phyloP scores from a whole-genome alignment of 2,329 filamentous ascomycete genomes.

The Botryosphaeria agaves region DNA sequence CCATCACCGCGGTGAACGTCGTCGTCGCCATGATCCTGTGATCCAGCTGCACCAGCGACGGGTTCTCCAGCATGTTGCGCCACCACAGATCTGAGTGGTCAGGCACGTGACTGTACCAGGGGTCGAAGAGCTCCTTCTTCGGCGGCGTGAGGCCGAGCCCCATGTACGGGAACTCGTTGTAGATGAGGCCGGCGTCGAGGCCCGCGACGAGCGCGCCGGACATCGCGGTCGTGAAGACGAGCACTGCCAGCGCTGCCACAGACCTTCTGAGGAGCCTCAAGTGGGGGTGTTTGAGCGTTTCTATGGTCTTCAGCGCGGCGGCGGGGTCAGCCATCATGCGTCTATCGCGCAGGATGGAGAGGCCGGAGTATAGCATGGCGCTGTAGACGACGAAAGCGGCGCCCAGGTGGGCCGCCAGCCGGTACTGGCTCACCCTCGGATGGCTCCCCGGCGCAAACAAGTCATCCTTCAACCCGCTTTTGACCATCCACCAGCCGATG shows the following conservation, averaged over 20 bases:
- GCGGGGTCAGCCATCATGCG: slow-evolving; percentile 51
- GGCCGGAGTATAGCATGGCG: slow-evolving; percentile 82
- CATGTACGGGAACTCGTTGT: slow-evolving; percentile 98
- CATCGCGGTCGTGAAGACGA: slow-evolving; percentile 83
- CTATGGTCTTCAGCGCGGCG: slow-evolving; percentile 38
- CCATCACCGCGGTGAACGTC: slow-evolving; percentile 66
- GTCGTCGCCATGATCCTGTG: slow-evolving; percentile 84
- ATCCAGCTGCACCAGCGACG: slow-evolving; percentile 84
- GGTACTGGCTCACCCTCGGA: slow-evolving; percentile 87
- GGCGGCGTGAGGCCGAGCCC: slow-evolving; percentile 69
- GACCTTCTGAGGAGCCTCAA: slow-evolving; percentile 57
- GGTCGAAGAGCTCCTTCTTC: slow-evolving; percentile 63
- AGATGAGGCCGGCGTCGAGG: slow-evolving; percentile 90
- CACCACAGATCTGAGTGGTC: slow-evolving; percentile 79
- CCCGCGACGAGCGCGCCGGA: slow-evolving; percentile 89
- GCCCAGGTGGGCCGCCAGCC: slow-evolving; percentile 73
- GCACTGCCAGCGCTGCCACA: slow-evolving; percentile 49
- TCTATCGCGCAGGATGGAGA: slow-evolving; percentile 66
- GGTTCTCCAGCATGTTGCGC: slow-evolving; percentile 97
- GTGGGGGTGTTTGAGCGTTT: slow-evolving; percentile 46
- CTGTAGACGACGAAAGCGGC: slow-evolving; percentile 87
- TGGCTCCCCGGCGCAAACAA: slow-evolving; percentile 81
- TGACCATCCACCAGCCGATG: slow-evolving; percentile 99
- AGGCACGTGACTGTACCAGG: slow-evolving; percentile 64
- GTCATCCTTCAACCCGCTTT: slow-evolving; percentile 88